phyloP scores from a whole-genome alignment of 1,139 yeast genomes.

The Debaryomyces coudertii region DNA sequence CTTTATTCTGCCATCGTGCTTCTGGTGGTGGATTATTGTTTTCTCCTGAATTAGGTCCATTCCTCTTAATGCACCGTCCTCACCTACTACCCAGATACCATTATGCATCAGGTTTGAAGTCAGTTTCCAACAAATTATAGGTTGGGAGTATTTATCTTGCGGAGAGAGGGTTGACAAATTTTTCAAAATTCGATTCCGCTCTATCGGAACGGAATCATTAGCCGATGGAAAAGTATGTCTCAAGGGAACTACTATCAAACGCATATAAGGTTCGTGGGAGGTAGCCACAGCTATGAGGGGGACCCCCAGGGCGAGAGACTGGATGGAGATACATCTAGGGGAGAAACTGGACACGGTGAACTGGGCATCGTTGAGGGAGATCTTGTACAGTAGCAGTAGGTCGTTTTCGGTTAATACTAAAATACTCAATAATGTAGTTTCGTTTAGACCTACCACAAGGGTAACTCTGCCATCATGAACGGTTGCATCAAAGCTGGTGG shows the following conservation, averaged over 20 bases:
- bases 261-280: slow-evolving; percentile 75
- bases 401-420: slow-evolving; percentile 25
- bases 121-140: slow-evolving; percentile 46
- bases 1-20: slow-evolving; percentile 54
- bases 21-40: slow-evolving; percentile 28
- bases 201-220: slow-evolving; percentile 20
- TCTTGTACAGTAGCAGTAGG: slow-evolving; percentile 37
- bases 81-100: slow-evolving; percentile 73
- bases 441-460: slow-evolving; percentile 59
- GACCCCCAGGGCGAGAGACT: slow-evolving; percentile 17
- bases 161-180: slow-evolving; percentile 66
- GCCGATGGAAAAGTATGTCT: slow-evolving; percentile 27
- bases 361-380: slow-evolving; percentile 76
- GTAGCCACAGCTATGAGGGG: slow-evolving; percentile 61
- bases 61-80: slow-evolving; percentile 68
- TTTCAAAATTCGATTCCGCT: slow-evolving; percentile 51
- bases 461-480: slow-evolving; percentile 32
- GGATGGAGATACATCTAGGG: slow-evolving; percentile 52
- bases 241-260: slow-evolving; percentile 56
- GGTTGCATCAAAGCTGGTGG: slow-evolving; percentile 50
- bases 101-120: slow-evolving; percentile 25
- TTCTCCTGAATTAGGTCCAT: slow-evolving; percentile 43
- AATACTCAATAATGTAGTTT: slow-evolving; percentile 60
- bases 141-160: slow-evolving; percentile 70
- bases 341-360: slow-evolving; percentile 70